Evolutionary conservation across 306 rosid species (phyloP), one percentile per base, ranked within the genome.

Genomic region (Dalbergia oliveri): DNA sequence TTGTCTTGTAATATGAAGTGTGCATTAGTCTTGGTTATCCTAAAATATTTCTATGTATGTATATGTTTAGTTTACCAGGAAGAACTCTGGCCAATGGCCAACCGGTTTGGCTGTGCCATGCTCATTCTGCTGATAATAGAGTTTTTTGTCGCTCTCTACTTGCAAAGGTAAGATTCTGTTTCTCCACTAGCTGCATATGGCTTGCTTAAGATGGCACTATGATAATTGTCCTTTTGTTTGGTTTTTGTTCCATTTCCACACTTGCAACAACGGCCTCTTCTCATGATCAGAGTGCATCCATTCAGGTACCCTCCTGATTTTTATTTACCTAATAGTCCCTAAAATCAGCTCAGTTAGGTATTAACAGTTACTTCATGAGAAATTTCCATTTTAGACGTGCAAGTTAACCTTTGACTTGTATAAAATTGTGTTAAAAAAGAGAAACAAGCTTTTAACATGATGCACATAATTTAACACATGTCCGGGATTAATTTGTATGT

Each of bases 211-310:
- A 82, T 74, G 67, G 21, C 41, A n/a, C 51, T 66, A 89, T 86
- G 47, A 85, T 9, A 59, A 53, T 13, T 64, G 51, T 61, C 64
- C 66, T 78, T 73, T 82, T 84, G 63, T 81, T 79, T 88, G 86
- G 75, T 84, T 79, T 80, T 60, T 76, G 59, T 87, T 84, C 74
- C 84, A 56, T 83, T 58, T 31, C 79, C 73, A 78, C 70, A 69
- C 81, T 81, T 57, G 63, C n/a, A 57, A 68, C 80, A 11, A 49
- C 7, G 63, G 65, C 77, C 83, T 80, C 75, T 83, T 78, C 84
- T 76, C 68, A 41, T 82, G 73, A 34, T 65, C 94, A 93, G 98
- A 91, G 98, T 49, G 98, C 97, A 45, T 89, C 91, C 41, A 90
- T 94, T 86, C 84, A 91, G 98, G 98, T 93, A 84, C 41, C 13